Evolutionary conservation across 305 asterid species (phyloP).

Genomic region (Fraxinus greggii): DNA sequence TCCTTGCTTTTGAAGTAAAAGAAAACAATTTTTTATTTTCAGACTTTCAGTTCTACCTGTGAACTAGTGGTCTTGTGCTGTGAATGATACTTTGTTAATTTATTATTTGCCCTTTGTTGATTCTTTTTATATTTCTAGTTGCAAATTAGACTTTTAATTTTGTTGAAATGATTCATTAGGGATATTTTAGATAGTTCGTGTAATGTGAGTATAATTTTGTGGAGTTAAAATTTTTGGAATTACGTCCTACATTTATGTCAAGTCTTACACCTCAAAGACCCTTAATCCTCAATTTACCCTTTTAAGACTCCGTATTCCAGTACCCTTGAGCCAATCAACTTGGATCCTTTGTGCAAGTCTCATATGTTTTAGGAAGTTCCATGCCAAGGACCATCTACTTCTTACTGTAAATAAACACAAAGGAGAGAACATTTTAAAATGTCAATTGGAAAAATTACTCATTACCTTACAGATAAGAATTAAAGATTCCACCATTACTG

Average conservation of each 20-base stretch:
- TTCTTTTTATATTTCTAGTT: background rate
- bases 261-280: background rate
- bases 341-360: slow-evolving; percentile 14
- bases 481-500: background rate
- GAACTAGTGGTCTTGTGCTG: background rate
- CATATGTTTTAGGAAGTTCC: slow-evolving; percentile 8
- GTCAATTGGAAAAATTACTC: background rate
- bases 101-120: background rate
- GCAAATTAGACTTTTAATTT: background rate
- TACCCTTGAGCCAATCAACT: background rate
- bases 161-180: background rate
- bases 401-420: background rate
- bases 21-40: background rate
- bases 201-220: background rate
- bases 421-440: background rate
- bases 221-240: background rate
- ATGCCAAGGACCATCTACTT: slow-evolving; percentile 12
- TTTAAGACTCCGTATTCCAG: background rate
- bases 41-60: background rate
- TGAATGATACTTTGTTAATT: background rate
- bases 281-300: background rate
- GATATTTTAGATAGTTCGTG: background rate
- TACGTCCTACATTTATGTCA: background rate
- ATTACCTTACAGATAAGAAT: background rate
- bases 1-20: background rate